Conservation (phyloP, 495 filamentous ascomycete species). For the Aspergillus affinis region DNA sequence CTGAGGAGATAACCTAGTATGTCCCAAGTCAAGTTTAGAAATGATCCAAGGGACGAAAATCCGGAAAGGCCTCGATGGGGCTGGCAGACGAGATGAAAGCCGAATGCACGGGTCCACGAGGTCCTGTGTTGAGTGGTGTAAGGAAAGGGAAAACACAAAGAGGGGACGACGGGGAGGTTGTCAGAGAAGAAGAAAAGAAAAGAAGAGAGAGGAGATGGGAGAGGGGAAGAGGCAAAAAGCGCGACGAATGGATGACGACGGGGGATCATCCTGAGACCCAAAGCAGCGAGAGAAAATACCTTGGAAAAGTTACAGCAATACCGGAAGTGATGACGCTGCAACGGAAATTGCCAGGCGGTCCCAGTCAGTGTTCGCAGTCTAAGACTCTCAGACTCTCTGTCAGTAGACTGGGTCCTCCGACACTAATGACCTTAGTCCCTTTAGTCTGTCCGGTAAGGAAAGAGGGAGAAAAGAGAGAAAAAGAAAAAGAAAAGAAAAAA, state of each 20-base stretch:
- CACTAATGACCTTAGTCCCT: too few species aligned
- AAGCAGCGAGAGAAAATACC: constrained; percentile 1
- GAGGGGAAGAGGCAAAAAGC: neutral
- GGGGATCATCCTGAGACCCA: neutral
- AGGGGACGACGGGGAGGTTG: neutral
- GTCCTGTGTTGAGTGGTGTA: neutral
- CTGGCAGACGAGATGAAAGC: neutral
- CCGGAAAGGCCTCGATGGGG: neutral
- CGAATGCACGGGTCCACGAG: neutral
- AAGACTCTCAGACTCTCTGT: too few species aligned
- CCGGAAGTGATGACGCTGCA: neutral
- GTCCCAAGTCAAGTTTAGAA: too few species aligned
- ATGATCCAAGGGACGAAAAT: neutral
- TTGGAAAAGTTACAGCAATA: neutral
- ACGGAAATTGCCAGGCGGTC: too few species aligned
- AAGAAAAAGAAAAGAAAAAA: constrained; percentile 11
- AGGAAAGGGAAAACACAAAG: neutral
- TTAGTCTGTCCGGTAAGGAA: neutral
- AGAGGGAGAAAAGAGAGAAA: neutral
- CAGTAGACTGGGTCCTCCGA: too few species aligned
- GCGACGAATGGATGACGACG: neutral
- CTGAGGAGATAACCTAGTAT: constrained; percentile 4
- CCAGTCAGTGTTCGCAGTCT: neutral
- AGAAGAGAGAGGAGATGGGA: constrained; percentile 1
- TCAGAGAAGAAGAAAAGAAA: constrained; percentile 3